phyloP scores from a whole-genome alignment of 768 basidiomycete genomes.

The Tylopilus felleus region DNA sequence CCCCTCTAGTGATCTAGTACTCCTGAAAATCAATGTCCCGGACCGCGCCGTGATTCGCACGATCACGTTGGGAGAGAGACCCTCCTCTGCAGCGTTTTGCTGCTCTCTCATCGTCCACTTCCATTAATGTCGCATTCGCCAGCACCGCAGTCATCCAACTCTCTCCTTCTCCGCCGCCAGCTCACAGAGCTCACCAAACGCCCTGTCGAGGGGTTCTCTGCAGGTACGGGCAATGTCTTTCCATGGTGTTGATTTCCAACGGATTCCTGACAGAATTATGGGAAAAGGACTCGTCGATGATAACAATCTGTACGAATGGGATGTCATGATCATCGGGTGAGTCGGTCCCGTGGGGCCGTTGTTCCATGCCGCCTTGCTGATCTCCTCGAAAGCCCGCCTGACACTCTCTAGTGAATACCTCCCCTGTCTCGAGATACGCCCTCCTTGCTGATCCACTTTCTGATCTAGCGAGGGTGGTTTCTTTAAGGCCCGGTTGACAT shows the following conservation, averaged over 20 bases:
- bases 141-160: conserved; percentile 34
- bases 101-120: conserved; percentile 1
- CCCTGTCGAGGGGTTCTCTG: conserved; percentile 96
- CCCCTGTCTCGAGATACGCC: background rate
- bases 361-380: conserved; percentile 14
- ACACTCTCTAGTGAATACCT: conserved; percentile 82
- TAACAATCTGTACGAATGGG: conserved; percentile 94
- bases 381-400: conserved; percentile 62
- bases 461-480: conserved; percentile 87
- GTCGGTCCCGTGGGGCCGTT: conserved; percentile 26
- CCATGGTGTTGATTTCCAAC: conserved; percentile 31
- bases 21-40: too few species aligned
- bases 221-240: conserved; percentile 50
- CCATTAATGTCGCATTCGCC: conserved; percentile 21
- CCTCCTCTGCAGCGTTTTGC: background rate
- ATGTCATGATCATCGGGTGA: conserved; percentile 90
- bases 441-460: conserved; percentile 1
- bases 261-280: conserved; percentile 33
- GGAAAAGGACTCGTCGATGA: conserved; percentile 87
- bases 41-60: conserved; percentile 7
- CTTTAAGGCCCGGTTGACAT: conserved; percentile 85
- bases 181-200: conserved; percentile 84
- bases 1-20: too few species aligned
- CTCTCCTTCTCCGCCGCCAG: conserved; percentile 73
- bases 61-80: conserved; percentile 1